phyloP scores from a whole-genome alignment of 1,139 yeast species.

The Meyerozyma smithsonii region DNA sequence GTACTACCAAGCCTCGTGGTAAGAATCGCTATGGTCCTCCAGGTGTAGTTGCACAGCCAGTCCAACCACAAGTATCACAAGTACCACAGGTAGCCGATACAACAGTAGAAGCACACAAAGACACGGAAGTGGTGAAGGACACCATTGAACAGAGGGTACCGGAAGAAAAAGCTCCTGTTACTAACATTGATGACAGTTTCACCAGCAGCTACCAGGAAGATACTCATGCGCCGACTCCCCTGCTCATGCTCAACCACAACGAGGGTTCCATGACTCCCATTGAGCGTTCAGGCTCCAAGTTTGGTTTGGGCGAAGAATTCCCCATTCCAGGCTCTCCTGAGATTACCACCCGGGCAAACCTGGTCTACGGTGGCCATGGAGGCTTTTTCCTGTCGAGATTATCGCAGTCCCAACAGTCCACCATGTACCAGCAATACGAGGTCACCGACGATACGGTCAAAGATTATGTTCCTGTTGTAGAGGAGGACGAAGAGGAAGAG shows the following conservation, averaged over 20 bases:
- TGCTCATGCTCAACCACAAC: slow-evolving; percentile 4
- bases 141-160: slow-evolving; percentile 4
- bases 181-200: slow-evolving; percentile 16
- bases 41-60: slow-evolving; percentile 6
- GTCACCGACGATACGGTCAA: slow-evolving; percentile 45
- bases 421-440: slow-evolving; percentile 44
- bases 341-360: slow-evolving; percentile 41
- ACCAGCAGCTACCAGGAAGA: slow-evolving; percentile 9
- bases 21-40: slow-evolving; percentile 29
- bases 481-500: slow-evolving; percentile 44
- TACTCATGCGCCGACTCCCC: slow-evolving; percentile 2
- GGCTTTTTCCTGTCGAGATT: slow-evolving; percentile 35
- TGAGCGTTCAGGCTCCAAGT: slow-evolving; percentile 14
- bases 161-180: slow-evolving; percentile 7
- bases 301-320: slow-evolving; percentile 32
- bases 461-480: slow-evolving; percentile 41
- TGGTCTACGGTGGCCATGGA: slow-evolving; percentile 35
- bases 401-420: slow-evolving; percentile 45
- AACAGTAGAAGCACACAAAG: background rate
- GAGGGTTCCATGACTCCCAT: slow-evolving; percentile 24
- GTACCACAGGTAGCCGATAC: too few species aligned
- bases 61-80: too few species aligned
- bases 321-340: slow-evolving; percentile 49
- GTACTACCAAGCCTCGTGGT: slow-evolving; percentile 11
- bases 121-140: too few species aligned